Evolutionary conservation across 2,329 filamentous ascomycete genomes (phyloP), one percentile per base, ranked within the genome.

Genomic region (Calonectria leucothoes): DNA sequence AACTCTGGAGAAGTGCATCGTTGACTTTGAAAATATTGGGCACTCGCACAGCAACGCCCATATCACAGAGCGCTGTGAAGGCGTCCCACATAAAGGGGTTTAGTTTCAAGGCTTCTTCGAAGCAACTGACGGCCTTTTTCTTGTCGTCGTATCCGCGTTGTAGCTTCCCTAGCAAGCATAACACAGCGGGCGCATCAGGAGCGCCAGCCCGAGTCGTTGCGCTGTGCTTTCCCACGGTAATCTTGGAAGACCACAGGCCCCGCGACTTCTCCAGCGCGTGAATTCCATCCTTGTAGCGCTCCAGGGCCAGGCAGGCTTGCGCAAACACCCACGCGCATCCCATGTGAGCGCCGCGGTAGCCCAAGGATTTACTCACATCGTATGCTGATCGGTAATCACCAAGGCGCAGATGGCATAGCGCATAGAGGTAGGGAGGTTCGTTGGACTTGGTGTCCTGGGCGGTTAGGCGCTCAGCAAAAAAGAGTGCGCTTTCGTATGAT

Each of bases 41-140:
- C 12, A 97, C 92, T 70, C 94, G 92, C 69, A 98, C 89, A 77
- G 92, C 93, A 55, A 95, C 93, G 5, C 95, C 94, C 92, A 91
- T 94, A 81, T 98, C 95, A 82, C 96, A 98, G 10, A 99, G 89
- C 20, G 92, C 93, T 27, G 93, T 92, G 80, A 98, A 98, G 0
- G 96, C 96, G 87, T 99, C 97, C 97, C 97, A 99, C 91, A 98
- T 97, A 84, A 98, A 96, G 1, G 97, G 96, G 81, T 98, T 99
- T 69, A 93, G 84, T 85, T 96, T 97, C 79, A 99, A 87, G 7
- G 96, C 92, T 73, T 97, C 95, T 77, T 98, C 95, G 82, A 97
- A 98, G 83, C 92, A 95, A 77, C 94, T 91, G 20, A 96, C 92
- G 10, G 97, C 96, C 84, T 94, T 95, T 78, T 94, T 94, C 81